phyloP scores from a whole-genome alignment of 2,329 filamentous ascomycete species.

The Cytospora leucostoma region DNA sequence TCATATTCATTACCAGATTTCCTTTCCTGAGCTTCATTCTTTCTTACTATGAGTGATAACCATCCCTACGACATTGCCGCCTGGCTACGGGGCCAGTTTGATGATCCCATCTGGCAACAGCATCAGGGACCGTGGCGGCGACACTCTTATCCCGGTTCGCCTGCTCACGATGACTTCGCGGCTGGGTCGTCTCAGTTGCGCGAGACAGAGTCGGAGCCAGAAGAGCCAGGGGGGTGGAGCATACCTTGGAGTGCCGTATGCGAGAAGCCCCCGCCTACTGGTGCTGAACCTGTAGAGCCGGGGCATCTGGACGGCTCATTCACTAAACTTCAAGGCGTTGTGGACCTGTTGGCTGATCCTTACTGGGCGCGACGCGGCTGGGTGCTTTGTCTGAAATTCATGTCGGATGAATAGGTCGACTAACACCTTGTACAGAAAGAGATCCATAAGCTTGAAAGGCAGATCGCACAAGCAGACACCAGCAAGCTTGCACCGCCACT shows the following conservation, averaged over 20 bases:
- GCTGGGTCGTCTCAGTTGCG: background rate
- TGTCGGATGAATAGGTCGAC: background rate
- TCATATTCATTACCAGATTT: background rate
- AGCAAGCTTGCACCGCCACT: conserved; percentile 62
- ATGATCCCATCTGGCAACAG: conserved; percentile 21
- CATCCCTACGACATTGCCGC: background rate
- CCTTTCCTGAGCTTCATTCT: background rate
- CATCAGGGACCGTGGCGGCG: conserved; percentile 12
- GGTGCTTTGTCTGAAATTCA: conserved; percentile 27
- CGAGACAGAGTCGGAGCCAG: conserved; percentile 3
- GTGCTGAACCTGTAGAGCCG: background rate
- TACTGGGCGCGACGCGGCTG: conserved; percentile 26
- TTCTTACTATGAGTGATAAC: conserved; percentile 4
- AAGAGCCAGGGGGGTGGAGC: background rate
- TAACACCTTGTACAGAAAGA: conserved; percentile 52
- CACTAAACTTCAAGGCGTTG: background rate
- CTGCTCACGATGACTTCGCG: background rate
- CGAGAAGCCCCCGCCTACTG: background rate
- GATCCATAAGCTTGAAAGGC: conserved; percentile 56
- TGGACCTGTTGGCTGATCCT: conserved; percentile 18
- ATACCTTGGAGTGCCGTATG: background rate
- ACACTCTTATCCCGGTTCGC: background rate
- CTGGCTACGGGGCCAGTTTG: conserved; percentile 14
- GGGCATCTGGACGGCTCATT: background rate
- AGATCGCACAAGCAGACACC: conserved; percentile 61